Percentiles rank a stretch among this genome's conserved stretches.
These are phyloP conservation scores for Cercospora zeina DNA, from an alignment of 2,329 filamentous ascomycete species.

Conservation along the genomic window DNA sequence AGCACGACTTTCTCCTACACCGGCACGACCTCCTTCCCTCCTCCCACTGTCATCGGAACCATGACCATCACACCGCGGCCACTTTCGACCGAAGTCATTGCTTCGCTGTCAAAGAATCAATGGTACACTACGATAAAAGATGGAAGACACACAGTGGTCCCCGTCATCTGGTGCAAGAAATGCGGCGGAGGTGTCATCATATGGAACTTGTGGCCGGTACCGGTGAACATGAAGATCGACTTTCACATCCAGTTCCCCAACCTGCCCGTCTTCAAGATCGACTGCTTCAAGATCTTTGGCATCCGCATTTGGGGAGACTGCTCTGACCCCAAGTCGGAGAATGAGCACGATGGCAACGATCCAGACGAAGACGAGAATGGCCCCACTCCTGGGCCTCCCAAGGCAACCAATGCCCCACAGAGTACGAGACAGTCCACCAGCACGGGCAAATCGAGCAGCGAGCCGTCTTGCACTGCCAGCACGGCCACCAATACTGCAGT, in stretches of 20 bases:
- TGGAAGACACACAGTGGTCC: not conserved
- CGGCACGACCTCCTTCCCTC: not conserved
- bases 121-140: not conserved
- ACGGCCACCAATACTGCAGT: not conserved
- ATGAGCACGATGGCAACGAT: not conserved
- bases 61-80: not conserved
- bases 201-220: not conserved
- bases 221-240: not conserved
- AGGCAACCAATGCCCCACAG: not conserved
- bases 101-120: not conserved
- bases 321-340: not conserved
- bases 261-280: not conserved
- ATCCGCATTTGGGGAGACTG: conserved; percentile 1
- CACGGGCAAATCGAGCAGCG: not conserved
- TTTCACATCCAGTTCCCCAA: not conserved
- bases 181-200: conserved; percentile 1
- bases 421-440: not conserved
- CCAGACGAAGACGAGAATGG: not conserved
- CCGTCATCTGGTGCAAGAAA: not conserved
- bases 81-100: not conserved
- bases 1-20: not conserved
- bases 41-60: not conserved
- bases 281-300: conserved; percentile 2
- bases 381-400: not conserved
- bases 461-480: not conserved